Conservation (phyloP, 306 rosid species). For the Rubus parviflorus region DNA sequence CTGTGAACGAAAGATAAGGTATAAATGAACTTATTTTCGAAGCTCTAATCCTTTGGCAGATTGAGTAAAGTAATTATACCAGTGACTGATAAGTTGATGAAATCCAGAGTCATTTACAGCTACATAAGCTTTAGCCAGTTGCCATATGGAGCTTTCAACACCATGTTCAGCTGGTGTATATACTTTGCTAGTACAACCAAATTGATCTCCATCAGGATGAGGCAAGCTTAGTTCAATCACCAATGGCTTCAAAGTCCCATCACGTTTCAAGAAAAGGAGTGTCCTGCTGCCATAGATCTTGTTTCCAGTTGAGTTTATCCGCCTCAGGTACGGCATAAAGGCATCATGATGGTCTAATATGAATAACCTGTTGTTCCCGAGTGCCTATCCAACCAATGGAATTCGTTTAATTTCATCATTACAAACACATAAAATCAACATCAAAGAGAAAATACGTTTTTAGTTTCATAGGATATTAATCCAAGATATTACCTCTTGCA, state of each 20-base stretch:
- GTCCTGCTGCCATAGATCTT: conserved; percentile 58
- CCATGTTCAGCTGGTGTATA: conserved; percentile 52
- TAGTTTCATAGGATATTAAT: background rate
- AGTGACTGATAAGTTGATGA: conserved; percentile 68
- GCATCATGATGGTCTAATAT: conserved; percentile 63
- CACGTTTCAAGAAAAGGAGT: conserved; percentile 47
- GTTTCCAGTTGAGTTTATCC: conserved; percentile 32
- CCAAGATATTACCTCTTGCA: conserved; percentile 42
- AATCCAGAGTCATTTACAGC: conserved; percentile 56
- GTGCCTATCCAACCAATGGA: conserved; percentile 43
- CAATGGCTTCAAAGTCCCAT: conserved; percentile 63
- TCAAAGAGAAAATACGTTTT: background rate
- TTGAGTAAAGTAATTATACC: conserved; percentile 31
- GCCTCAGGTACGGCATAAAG: conserved; percentile 52
- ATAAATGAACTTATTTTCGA: background rate
- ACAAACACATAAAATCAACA: background rate
- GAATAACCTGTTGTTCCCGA: conserved; percentile 42
- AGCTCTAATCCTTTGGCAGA: background rate
- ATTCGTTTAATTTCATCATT: background rate
- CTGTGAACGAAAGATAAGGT: conserved; percentile 17
- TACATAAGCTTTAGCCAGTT: conserved; percentile 62
- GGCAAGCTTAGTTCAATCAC: conserved; percentile 64
- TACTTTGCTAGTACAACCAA: conserved; percentile 49
- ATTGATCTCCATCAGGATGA: conserved; percentile 38
- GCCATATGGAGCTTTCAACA: conserved; percentile 49